Evolutionary conservation across 345 rosid species (phyloP), one percentile per base, ranked within the genome.

Genomic region (Aurinia saxatilis): DNA sequence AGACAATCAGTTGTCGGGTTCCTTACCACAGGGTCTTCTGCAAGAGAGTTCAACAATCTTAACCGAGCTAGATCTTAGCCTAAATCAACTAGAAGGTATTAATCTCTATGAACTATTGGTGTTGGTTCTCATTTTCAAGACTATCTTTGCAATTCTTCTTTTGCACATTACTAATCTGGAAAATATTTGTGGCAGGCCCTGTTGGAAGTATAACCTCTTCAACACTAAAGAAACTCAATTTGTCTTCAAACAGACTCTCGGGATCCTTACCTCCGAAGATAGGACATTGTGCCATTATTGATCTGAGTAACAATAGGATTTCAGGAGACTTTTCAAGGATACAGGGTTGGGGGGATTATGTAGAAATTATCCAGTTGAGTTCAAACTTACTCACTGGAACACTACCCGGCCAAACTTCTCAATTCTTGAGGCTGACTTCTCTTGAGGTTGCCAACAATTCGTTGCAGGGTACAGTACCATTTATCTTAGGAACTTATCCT

Each of bases 1-100:
- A 56, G 75, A 73, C 75, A 91, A 91, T 61, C 82, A 73, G 41
- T 77, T 91, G 6, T 82, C 98, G 0, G 90, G 83, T 37, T 72
- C 82, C 60, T 46, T 84, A 31, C 95, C 91, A 6, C 80, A 77
- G 56, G 84, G 83, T 50, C 77, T 88, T 60, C 55, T 88, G 58
- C 85, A 81, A 66, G 96, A 83, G 55, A 84, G 80, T 72, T 85
- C 98, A 59, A 84, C 80, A 80, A 49, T 91, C 45, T 67, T 91
- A 67, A 72, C 90, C 31, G 96, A 91, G 65, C 79, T 91, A 49
- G 96, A 91, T 77, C 91, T 91, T 61, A 81, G 96, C 82, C 75
- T 40, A 57, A 86, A 91, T 72, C 88, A 75, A 66, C 80, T 91
- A 8, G 83, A 82, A 81, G 98, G 98, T 88, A 85, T 23, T 21